phyloP scores from a whole-genome alignment of 129 eudicot genomes.

The Flaveria bidentis region DNA sequence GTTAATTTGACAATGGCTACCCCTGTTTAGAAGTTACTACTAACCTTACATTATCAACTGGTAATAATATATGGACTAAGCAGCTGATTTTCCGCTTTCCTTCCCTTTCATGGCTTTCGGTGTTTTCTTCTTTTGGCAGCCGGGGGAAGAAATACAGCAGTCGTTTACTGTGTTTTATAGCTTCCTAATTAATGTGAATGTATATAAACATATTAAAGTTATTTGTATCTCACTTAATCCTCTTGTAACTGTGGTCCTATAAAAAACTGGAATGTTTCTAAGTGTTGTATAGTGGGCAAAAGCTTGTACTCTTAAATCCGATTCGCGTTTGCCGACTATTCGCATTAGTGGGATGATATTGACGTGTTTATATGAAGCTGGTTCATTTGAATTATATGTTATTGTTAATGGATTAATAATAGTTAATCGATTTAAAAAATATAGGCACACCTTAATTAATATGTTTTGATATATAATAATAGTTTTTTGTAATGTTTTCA shows the following conservation, averaged over 20 bases:
- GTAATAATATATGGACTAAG: conserved; percentile 25
- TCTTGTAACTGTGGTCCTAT: conserved; percentile 6
- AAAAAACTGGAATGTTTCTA: conserved; percentile 14
- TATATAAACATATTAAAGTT: conserved; percentile 27
- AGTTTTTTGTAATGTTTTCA: too few species aligned
- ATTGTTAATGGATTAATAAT: not conserved
- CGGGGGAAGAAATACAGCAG: conserved; percentile 10
- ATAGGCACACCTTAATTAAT: too few species aligned
- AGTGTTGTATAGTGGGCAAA: conserved; percentile 3
- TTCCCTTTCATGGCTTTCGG: conserved; percentile 10
- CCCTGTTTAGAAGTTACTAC: conserved; percentile 27
- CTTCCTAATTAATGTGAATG: conserved; percentile 30
- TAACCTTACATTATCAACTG: conserved; percentile 11
- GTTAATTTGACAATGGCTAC: conserved; percentile 43
- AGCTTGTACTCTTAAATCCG: not conserved
- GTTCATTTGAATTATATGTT: not conserved
- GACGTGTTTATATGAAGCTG: not conserved
- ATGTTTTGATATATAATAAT: too few species aligned
- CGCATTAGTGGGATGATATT: not conserved
- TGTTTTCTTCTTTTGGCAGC: too few species aligned
- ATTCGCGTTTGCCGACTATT: too few species aligned
- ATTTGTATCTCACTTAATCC: conserved; percentile 21
- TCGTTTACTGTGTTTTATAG: conserved; percentile 20
- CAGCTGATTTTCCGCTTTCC: conserved; percentile 37
- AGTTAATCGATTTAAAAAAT: too few species aligned